Evolutionary conservation across 441 rosid species (phyloP), one percentile per base, ranked within the genome.

Genomic region (Pelargonium citronellum): DNA sequence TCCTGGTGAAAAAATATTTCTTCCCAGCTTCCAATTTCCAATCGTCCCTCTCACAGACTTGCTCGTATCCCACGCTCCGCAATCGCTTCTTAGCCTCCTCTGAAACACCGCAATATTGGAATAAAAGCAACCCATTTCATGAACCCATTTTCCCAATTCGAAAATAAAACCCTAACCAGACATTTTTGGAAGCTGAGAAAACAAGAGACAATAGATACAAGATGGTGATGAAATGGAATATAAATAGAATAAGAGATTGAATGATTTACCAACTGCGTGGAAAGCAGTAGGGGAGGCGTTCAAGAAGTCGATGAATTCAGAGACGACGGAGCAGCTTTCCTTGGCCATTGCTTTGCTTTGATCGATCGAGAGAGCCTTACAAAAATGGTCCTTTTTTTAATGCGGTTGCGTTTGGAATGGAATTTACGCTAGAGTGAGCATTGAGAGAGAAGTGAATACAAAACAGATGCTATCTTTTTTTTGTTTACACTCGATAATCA

Each of bases 241-340:
- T 5, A 11, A n/a, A n/a, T 15, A 15, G 58, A 49, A 41, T 10
- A 13, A 58, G 60, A 16, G 44, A 58, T 5, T 15, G 27, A 11
- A 44, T 24, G 19, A 19, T 39, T 73, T 87, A 95, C 98, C 98
- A 16, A 92, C 97, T 76, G 98, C 99, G 63, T 95, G 99, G 75
- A 95, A 95, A 47, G 97, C 97, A 16, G 99, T 95, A 22, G 99
- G 99, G 62, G 99, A 92, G 67, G 89, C 91, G 80, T 95, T 92
- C 78, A 92, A 83, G 86, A 89, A 95, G 76, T 83, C 60, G 77
- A 95, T 79, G 70, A 95, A 77, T 71, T 90, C 99, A 70, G 84
- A 72, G 64, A 83, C 86, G 27, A 88, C 74, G 15, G 80, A 47
- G 79, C 10, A 75, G 20, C 64, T 73, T 57, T 64, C 74, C 55